These are phyloP conservation scores for Exophiala oligosperma DNA, from an alignment of 2,329 filamentous ascomycete species.

Conservation along the genomic window DNA sequence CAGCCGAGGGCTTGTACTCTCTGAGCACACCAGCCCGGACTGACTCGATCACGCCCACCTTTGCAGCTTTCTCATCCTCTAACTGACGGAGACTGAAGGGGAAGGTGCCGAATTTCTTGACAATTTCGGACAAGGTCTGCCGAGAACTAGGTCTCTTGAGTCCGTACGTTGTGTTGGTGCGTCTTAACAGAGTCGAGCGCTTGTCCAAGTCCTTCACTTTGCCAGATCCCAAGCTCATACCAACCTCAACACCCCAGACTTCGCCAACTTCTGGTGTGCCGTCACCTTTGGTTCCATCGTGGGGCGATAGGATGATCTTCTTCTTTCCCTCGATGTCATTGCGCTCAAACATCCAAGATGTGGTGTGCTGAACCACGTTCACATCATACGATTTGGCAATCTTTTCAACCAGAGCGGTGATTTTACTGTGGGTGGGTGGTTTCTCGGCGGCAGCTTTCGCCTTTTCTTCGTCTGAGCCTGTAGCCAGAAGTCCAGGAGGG, in stretches of 20 bases:
- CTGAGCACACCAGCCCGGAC: conserved; percentile 89
- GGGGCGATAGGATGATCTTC: conserved; percentile 86
- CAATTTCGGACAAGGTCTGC: conserved; percentile 88
- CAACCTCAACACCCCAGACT: conserved; percentile 97
- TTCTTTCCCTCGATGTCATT: conserved; percentile 98
- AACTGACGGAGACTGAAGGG: conserved; percentile 97
- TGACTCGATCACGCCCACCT: conserved; percentile 96
- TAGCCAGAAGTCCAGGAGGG: conserved; percentile 80
- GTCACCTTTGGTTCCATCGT: conserved; percentile 87
- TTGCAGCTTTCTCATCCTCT: conserved; percentile 90
- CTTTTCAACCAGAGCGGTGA: conserved; percentile 86
- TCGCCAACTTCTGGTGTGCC: conserved; percentile 85
- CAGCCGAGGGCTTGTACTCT: conserved; percentile 93
- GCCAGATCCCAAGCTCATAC: conserved; percentile 83
- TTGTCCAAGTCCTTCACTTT: conserved; percentile 93
- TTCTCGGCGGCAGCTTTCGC: conserved; percentile 83
- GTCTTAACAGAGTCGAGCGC: conserved; percentile 87
- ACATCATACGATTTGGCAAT: conserved; percentile 87
- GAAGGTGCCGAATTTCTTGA: conserved; percentile 97
- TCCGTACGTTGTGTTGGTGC: conserved; percentile 86
- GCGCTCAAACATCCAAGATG: conserved; percentile 92
- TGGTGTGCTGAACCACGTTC: conserved; percentile 95
- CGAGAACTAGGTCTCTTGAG: conserved; percentile 93
- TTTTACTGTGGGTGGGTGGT: conserved; percentile 80
- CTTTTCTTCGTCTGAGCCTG: conserved; percentile 91